Base-by-base conservation (phyloP, 169 alveolate species). In the Plasmodium ovale region DNA sequence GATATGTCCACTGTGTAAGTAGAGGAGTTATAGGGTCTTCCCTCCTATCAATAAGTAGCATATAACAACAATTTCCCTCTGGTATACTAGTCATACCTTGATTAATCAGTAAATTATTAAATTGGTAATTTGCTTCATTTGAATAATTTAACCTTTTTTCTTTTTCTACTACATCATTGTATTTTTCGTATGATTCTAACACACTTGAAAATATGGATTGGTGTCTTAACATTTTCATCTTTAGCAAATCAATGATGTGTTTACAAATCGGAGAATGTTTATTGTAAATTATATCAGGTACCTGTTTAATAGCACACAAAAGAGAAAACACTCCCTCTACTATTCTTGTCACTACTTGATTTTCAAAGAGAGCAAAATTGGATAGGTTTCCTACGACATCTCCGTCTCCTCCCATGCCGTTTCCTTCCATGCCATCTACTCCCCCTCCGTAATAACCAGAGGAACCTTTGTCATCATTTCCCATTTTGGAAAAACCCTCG, bases 11-110 rank as follows among this genome's bases (percentile, higher is more conserved):
- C 77, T 98, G 98, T 90, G 97, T 97, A 72, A 98, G 92, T 79
- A 98, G 72, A 25, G 99, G 99, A 9, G 99, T 97, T 2, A 98
- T 95, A n/a, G 99, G 99, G 59, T 98, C 99, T 90, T 97, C 99
- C 92, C 97, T 96, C 89, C 99, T 93, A 93, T 98, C 99, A 47
- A 96, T 54, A 51, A 98, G 82, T 31, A 98, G 69, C 87, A 98
- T 71, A 31, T 95, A 79, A 67, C 95, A 87, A 64, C 93, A 93
- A 33, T 67, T 69, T 0, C 91, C 87, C 44, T 85, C 94, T 33
- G 65, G 69, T 5, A 56, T 49, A 27, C 42, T 65, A 10, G 84
- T 51, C 16, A n/a, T 16, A 60, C 21, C 21, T 49, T 87, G 88
- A 51, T 72, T 87, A 16, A 56, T 51, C 0, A 70, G 53, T 35